Base-by-base conservation (phyloP, 2,329 filamentous ascomycete genomes). In the Sphaerulina vaccinii region DNA sequence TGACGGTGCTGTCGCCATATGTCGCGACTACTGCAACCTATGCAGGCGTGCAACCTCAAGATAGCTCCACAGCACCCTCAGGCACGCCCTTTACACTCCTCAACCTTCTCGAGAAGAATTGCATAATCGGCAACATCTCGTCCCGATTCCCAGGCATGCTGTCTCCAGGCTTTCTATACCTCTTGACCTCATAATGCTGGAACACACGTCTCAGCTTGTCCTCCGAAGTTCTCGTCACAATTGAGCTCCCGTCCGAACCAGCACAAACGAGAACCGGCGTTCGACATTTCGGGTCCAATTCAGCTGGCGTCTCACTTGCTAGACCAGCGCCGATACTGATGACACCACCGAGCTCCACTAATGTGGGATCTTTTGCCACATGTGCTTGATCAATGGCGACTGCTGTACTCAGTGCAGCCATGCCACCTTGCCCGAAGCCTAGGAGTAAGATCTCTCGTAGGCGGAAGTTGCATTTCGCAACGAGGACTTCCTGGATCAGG, bases 81-180 rank as follows among this genome's bases (percentile, higher is more conserved):
- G 79, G 79, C 5, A 80, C 75, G 1, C 79, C 79, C 49, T 71
- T 75, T 37, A 69, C 73, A 60, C 79, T 82, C 57, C 72, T 65
- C 61, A 93, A 69, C 63, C 85, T 79, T 44, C 85, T 79, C 0
- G 85, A 85, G 62, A 90, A 80, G 68, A 85, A 96, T 65, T 86
- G 82, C 90, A 96, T 96, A 54, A 96, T 80, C 0, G 91, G 90
- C 63, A 91, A 66, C 79, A 95, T 91, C 76, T 97, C 91, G 9
- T 95, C 90, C 47, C 86, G 78, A 66, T 79, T 86, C 39, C 77
- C 75, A n/a, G 90, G 90, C 91, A 96, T 96, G 1, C 79, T 80
- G 69, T 95, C 89, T 5, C 85, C 87, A 2, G 69, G 70, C 65
- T 85, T 82, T 64, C 78, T 80, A 83, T 88, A 93, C 63, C 81